Conservation (phyloP, 331 rosid genomes). For the Acacia pycnantha region DNA sequence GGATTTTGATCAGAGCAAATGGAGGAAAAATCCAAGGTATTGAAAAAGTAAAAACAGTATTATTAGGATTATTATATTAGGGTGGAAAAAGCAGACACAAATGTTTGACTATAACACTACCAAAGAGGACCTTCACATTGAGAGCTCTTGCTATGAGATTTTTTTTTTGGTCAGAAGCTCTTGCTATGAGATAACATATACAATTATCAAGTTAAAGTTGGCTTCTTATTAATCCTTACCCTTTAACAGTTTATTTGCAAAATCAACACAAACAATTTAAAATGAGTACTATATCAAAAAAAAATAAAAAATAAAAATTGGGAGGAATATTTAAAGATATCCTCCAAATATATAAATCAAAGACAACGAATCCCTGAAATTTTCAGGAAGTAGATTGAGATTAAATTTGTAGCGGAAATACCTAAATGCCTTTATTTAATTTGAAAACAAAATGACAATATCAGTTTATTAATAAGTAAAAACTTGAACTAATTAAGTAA, state of each 20-base stretch:
- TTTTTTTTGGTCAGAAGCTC: no score
- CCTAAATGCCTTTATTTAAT: no score
- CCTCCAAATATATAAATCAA: no score
- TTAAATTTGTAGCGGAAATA: no score
- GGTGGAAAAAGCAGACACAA: slow-evolving; percentile 37
- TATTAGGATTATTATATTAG: slow-evolving; percentile 31
- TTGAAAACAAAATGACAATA: no score
- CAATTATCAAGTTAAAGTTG: not conserved
- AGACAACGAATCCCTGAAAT: no score
- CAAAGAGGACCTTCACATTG: not conserved
- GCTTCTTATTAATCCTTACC: not conserved
- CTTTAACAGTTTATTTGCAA: not conserved
- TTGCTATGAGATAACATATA: slow-evolving; percentile 3
- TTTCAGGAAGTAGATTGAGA: no score
- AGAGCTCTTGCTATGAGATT: not conserved
- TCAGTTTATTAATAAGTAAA: no score
- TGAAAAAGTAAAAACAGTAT: not conserved
- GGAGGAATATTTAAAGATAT: no score
- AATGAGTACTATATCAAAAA: not conserved
- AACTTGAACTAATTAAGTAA: no score
- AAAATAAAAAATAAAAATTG: no score
- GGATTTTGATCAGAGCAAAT: slow-evolving; percentile 18
- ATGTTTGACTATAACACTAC: slow-evolving; percentile 37
- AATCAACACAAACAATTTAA: not conserved
- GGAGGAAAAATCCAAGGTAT: not conserved